A percentile compares a stretch with the other conserved stretches of the same genome.
phyloP scores from a whole-genome alignment of 306 rosid genomes.

The Citrullus amarus region DNA sequence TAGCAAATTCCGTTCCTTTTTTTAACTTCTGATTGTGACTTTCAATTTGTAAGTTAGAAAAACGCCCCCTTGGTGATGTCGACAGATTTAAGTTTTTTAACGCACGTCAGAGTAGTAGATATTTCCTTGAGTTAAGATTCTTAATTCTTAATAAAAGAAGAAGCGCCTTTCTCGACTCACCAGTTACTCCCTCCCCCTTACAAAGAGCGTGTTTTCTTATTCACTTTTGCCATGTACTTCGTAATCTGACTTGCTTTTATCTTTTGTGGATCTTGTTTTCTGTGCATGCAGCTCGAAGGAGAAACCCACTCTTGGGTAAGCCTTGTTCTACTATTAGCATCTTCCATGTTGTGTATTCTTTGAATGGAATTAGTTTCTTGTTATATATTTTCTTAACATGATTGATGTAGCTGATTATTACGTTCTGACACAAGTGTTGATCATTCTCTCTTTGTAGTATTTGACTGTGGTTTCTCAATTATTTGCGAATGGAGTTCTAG shows the following conservation, averaged over 20 bases:
- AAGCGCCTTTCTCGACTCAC: not conserved
- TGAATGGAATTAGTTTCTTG: not conserved
- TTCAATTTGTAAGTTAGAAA: not conserved
- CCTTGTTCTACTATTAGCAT: not conserved
- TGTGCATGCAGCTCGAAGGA: constrained; percentile 85
- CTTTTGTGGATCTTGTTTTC: constrained; percentile 12
- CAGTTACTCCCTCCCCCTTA: not conserved
- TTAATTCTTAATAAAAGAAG: not conserved
- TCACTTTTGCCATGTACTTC: not conserved
- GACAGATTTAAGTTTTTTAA: not conserved
- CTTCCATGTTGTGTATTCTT: not conserved
- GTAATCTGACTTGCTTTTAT: not conserved
- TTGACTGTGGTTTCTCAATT: not conserved
- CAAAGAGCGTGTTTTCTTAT: not conserved
- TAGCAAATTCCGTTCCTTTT: not conserved
- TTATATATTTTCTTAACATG: not conserved
- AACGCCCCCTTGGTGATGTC: not conserved
- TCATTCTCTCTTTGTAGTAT: not conserved
- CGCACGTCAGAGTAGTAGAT: not conserved
- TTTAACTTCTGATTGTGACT: not conserved
- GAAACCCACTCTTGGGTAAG: constrained; percentile 99
- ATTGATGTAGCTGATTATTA: not conserved
- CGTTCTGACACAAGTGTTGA: not conserved
- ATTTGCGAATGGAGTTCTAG: not conserved
- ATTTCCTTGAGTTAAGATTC: not conserved